These are phyloP conservation scores for Ophidiomyces ophidiicola DNA, from an alignment of 2,329 filamentous ascomycete species.

Conservation along the genomic window DNA sequence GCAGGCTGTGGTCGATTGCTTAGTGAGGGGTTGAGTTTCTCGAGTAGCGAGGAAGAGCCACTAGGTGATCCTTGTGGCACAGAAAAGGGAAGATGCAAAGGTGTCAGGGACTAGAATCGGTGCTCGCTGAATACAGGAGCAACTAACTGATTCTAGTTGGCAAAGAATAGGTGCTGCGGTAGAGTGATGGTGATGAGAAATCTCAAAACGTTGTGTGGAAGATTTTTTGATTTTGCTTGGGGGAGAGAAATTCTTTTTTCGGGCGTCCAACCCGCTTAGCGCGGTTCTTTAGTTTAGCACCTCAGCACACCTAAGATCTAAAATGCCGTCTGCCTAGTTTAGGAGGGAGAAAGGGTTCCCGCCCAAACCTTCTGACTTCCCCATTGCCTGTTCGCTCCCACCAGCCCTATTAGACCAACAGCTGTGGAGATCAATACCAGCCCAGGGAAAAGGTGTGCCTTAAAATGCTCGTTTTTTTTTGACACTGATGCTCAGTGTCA, in stretches of 20 bases:
- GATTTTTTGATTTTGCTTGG: conserved; percentile 8
- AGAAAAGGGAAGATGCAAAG: conserved; percentile 1
- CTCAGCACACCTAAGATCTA: too few relatives aligned
- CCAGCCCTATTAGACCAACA: too few relatives aligned
- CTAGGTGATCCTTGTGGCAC: conserved; percentile 10
- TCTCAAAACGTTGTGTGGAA: conserved; percentile 12
- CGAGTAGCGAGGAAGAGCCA: conserved; percentile 4
- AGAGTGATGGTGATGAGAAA: neutral
- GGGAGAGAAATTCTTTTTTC: conserved; percentile 12
- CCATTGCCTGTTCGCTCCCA: too few relatives aligned
- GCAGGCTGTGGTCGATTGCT: conserved; percentile 56
- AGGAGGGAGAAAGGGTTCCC: too few relatives aligned
- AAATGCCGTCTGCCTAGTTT: too few relatives aligned
- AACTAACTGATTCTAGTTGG: conserved; percentile 3
- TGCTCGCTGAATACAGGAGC: conserved; percentile 9
- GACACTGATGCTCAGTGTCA: too few relatives aligned
- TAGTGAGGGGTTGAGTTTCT: conserved; percentile 12
- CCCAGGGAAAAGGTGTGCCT: too few relatives aligned
- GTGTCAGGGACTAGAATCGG: conserved; percentile 7
- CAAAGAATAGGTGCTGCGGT: neutral
- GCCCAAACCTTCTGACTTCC: too few relatives aligned
- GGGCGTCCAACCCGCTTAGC: too few relatives aligned
- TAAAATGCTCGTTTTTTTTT: too few relatives aligned
- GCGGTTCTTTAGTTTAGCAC: too few relatives aligned
- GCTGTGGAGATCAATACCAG: too few relatives aligned